Conservation (phyloP, 805 yeast genomes). For the Zygoascus ofunaensis region DNA sequence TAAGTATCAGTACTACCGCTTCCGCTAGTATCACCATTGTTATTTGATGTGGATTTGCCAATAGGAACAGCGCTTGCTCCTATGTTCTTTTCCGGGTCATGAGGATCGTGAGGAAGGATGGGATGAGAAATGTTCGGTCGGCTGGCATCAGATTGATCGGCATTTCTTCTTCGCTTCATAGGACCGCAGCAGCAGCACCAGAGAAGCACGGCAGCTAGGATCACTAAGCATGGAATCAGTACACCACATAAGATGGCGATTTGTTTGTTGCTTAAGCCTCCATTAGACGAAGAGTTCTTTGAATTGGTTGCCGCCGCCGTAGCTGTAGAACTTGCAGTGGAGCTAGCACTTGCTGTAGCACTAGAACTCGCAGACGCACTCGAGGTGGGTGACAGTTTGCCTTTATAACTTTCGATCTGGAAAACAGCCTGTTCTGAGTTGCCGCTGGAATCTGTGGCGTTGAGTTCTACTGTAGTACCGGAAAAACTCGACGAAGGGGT, state of each 20-base stretch:
- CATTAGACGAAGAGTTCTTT: conserved; percentile 13
- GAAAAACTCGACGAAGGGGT: conserved; percentile 45
- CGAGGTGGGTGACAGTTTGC: conserved; percentile 35
- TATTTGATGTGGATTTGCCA: conserved; percentile 6
- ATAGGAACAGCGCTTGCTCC: conserved; percentile 6
- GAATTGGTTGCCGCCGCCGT: conserved; percentile 24
- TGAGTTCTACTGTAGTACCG: conserved; percentile 34
- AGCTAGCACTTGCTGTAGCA: conserved; percentile 19
- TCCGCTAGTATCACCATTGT: conserved; percentile 6
- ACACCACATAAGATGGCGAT: conserved; percentile 89
- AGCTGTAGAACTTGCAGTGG: conserved; percentile 24
- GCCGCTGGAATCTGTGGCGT: conserved; percentile 41
- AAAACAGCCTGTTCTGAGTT: conserved; percentile 12
- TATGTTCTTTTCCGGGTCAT: conserved; percentile 13
- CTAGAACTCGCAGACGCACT: conserved; percentile 25
- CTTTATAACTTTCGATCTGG: conserved; percentile 24
- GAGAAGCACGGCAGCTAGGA: conserved; percentile 45
- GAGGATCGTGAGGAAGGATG: conserved; percentile 19
- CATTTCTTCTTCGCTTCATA: conserved; percentile 23
- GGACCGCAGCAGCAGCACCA: conserved; percentile 52
- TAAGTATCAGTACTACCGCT: neutral
- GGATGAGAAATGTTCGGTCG: conserved; percentile 31
- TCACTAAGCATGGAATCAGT: conserved; percentile 56
- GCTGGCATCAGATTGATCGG: neutral
- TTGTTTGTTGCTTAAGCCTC: conserved; percentile 34